A percentile compares a stretch with the other conserved stretches of the same genome.
These are phyloP conservation scores for Geranomyces michiganensis DNA, from an alignment of 192 early-diverging fungal genomes.

Conservation along the genomic window DNA sequence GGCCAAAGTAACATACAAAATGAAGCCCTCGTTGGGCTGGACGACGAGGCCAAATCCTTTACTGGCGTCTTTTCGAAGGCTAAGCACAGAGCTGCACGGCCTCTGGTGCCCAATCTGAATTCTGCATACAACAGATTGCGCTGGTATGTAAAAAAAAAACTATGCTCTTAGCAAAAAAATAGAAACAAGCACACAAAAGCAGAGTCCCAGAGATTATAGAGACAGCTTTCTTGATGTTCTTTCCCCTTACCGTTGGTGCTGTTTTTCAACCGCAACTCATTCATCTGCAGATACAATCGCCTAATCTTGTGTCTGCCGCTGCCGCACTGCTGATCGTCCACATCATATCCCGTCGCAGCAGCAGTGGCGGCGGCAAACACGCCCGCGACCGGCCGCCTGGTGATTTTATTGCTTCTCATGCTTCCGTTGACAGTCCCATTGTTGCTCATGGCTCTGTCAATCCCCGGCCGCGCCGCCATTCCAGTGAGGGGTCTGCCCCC, in stretches of 20 bases:
- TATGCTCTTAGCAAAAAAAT: too few species aligned
- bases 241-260: slow-evolving; percentile 15
- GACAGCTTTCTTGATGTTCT: neutral
- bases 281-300: slow-evolving; percentile 24
- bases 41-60: slow-evolving; percentile 47
- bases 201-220: neutral
- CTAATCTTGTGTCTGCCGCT: neutral
- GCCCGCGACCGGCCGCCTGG: slow-evolving; percentile 9
- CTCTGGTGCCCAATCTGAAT: slow-evolving; percentile 24
- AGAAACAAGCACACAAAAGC: neutral
- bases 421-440: neutral
- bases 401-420: neutral
- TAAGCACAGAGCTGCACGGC: slow-evolving; percentile 1
- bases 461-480: neutral
- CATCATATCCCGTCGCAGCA: neutral
- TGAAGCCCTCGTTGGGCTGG: slow-evolving; percentile 37
- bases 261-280: slow-evolving; percentile 20
- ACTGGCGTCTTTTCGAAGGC: slow-evolving; percentile 33
- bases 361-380: slow-evolving; percentile 5
- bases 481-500: slow-evolving; percentile 21
- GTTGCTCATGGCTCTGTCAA: neutral
- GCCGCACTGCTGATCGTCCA: too few species aligned
- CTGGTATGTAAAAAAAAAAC: too few species aligned
- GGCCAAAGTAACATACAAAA: slow-evolving; percentile 35
- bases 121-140: slow-evolving; percentile 16